These are phyloP conservation scores for Talaromyces pinophilus DNA, from an alignment of 2,329 filamentous ascomycete species.

Conservation along the genomic window DNA sequence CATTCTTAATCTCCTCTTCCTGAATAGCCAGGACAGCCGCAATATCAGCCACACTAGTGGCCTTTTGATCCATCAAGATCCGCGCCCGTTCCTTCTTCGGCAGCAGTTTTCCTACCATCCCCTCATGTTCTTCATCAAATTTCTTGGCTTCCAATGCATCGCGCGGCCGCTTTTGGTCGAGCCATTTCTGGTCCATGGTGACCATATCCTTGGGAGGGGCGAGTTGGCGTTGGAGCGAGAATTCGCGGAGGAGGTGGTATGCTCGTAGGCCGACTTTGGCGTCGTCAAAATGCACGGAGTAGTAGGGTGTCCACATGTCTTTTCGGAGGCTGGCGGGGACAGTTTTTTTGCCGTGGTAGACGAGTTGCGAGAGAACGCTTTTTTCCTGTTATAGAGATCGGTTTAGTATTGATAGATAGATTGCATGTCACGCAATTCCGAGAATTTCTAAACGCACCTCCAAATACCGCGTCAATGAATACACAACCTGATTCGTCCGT, in stretches of 20 bases:
- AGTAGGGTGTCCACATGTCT: conserved; percentile 65
- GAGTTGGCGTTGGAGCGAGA: conserved; percentile 59
- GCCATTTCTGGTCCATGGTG: conserved; percentile 47
- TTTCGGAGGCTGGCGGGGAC: conserved; percentile 59
- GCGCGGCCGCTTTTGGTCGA: conserved; percentile 42
- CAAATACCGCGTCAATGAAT: conserved; percentile 59
- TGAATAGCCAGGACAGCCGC: conserved; percentile 58
- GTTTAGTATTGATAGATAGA: background rate
- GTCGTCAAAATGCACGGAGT: conserved; percentile 58
- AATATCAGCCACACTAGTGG: conserved; percentile 62
- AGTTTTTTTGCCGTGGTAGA: conserved; percentile 66
- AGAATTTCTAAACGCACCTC: conserved; percentile 47
- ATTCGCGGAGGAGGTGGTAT: conserved; percentile 62
- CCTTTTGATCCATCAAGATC: conserved; percentile 64
- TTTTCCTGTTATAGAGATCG: conserved; percentile 47
- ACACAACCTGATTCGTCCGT: conserved; percentile 64
- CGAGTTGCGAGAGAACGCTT: conserved; percentile 57
- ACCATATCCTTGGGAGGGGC: conserved; percentile 50
- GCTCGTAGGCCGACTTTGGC: conserved; percentile 54
- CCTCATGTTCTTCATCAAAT: conserved; percentile 42
- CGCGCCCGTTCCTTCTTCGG: conserved; percentile 54
- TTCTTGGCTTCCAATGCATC: conserved; percentile 43
- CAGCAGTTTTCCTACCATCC: conserved; percentile 45
- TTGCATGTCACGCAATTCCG: too few species aligned
- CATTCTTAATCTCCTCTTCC: conserved; percentile 39